Base-by-base conservation (phyloP, 331 rosid species). In the Acacia concinna region DNA sequence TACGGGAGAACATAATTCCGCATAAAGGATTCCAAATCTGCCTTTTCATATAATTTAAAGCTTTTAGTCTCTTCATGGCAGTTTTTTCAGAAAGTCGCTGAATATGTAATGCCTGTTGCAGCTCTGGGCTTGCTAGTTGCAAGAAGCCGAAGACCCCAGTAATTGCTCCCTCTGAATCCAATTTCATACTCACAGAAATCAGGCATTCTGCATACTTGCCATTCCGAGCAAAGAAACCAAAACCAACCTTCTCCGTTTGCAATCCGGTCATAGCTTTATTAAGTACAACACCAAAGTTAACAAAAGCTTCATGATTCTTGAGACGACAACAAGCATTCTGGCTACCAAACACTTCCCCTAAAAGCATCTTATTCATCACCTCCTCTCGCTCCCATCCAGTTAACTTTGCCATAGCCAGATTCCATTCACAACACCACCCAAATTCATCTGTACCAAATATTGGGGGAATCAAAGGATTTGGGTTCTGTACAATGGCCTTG, bases 401-500 rank as follows among this genome's bases (percentile, higher is more conserved):
- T 80, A 92, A 51, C 87, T 87, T 89, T 2, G 86, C 80, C 97
- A 94, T 94, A 25, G 98, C 97, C 69, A 87, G 85, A 79, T 94
- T 94, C 97, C 97, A 94, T 83, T 94, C 98, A 41, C 90, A 89
- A 78, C 98, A 94, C 98, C 98, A 94, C 78, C 98, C 97, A 78
- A 94, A 94, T 88, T 92, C 95, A 82, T 94, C 97, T 30, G 89
- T 59, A 51, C 97, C 98, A 74, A 94, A 94, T 79, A 94, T 94
- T 67, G 97, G 97, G 35, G 98, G 98, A 65, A 94, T 94, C 82
- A 95, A 75, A 11, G 97, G 97, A 75, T 82, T 95, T 5, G 91
- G 97, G 79, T 91, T 95, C 81, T 90, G 97, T 40, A 95, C 97
- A 83, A 95, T 95, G 38, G 98, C 97, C 82, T 88, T 92, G 91